These are phyloP conservation scores for Populus tremula DNA, from an alignment of 345 rosid species.

Conservation along the genomic window DNA sequence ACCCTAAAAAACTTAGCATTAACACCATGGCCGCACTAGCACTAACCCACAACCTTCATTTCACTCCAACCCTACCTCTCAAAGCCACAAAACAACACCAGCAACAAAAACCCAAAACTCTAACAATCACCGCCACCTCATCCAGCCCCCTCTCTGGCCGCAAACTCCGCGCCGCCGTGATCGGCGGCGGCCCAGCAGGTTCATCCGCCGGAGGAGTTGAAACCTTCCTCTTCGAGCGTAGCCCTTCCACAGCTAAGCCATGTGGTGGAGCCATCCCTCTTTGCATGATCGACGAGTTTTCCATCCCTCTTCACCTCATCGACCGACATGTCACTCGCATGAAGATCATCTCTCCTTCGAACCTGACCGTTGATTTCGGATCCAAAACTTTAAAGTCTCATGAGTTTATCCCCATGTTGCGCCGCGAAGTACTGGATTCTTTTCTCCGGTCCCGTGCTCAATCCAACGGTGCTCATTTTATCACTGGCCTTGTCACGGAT, in stretches of 20 bases:
- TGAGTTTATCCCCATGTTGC: conserved; percentile 70
- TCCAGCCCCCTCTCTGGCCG: conserved; percentile 28
- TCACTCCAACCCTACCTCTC: conserved; percentile 15
- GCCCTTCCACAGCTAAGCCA: conserved; percentile 54
- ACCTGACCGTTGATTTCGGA: conserved; percentile 59
- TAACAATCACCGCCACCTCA: conserved; percentile 24
- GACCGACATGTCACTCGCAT: conserved; percentile 66
- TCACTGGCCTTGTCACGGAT: conserved; percentile 51
- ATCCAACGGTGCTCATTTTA: conserved; percentile 46
- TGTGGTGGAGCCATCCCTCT: conserved; percentile 79
- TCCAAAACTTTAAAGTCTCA: conserved; percentile 46
- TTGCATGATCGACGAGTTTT: conserved; percentile 69
- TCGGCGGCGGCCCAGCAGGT: conserved; percentile 65
- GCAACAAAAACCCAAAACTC: neutral
- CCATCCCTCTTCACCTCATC: conserved; percentile 52
- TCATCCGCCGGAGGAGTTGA: conserved; percentile 60
- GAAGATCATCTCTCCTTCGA: conserved; percentile 70
- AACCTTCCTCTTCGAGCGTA: conserved; percentile 66
- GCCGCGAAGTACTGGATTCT: conserved; percentile 67
- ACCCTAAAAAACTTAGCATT: neutral
- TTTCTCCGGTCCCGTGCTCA: conserved; percentile 61
- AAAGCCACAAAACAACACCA: neutral
- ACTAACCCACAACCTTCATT: neutral
- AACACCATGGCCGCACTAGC: conserved; percentile 1
- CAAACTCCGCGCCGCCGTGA: conserved; percentile 55